Percentiles rank a stretch among this genome's conserved stretches.
Conservation (phyloP, 108 stramenopile genomes). For the Nitzschia sp. region DNA sequence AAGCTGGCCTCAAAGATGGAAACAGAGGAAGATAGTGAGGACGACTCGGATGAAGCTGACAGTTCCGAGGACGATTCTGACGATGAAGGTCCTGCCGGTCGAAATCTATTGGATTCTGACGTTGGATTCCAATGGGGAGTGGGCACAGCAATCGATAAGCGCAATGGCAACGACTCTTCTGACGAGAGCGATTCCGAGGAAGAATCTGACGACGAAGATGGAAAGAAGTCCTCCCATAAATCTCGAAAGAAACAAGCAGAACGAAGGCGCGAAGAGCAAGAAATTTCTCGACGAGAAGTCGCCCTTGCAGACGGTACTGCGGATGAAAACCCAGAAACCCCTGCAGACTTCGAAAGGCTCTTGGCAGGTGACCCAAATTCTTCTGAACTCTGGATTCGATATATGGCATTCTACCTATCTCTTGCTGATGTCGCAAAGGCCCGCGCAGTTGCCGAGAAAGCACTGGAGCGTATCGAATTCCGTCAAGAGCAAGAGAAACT, state of each 20-base stretch:
- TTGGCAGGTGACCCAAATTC: conserved; percentile 87
- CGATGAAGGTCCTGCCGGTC: conserved; percentile 27
- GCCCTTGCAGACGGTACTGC: conserved; percentile 89
- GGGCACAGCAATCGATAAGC: conserved; percentile 4
- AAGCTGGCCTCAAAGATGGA: conserved; percentile 71
- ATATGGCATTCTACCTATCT: conserved; percentile 95
- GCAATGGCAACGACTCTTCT: conserved; percentile 20
- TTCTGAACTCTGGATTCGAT: conserved; percentile 92
- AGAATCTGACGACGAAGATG: conserved; percentile 43
- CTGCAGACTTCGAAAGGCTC: conserved; percentile 94
- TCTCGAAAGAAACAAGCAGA: conserved; percentile 76
- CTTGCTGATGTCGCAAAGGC: conserved; percentile 90
- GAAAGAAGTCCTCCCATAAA: conserved; percentile 59
- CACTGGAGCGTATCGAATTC: conserved; percentile 90
- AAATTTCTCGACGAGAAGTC: conserved; percentile 70
- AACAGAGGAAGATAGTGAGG: conserved; percentile 23
- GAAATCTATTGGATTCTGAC: conserved; percentile 64
- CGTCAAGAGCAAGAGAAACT: conserved; percentile 87
- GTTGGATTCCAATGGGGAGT: conserved; percentile 81
- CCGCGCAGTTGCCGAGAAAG: conserved; percentile 84
- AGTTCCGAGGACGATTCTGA: conserved; percentile 28
- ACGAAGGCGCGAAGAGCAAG: conserved; percentile 70
- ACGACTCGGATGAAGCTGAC: conserved; percentile 30
- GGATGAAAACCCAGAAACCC: conserved; percentile 84
- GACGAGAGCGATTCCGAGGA: conserved; percentile 49